Percentiles rank a stretch among this genome's conserved stretches.
These are phyloP conservation scores for Akanthomyces uredinophilus DNA, from an alignment of 2,329 filamentous ascomycete species.

Conservation along the genomic window DNA sequence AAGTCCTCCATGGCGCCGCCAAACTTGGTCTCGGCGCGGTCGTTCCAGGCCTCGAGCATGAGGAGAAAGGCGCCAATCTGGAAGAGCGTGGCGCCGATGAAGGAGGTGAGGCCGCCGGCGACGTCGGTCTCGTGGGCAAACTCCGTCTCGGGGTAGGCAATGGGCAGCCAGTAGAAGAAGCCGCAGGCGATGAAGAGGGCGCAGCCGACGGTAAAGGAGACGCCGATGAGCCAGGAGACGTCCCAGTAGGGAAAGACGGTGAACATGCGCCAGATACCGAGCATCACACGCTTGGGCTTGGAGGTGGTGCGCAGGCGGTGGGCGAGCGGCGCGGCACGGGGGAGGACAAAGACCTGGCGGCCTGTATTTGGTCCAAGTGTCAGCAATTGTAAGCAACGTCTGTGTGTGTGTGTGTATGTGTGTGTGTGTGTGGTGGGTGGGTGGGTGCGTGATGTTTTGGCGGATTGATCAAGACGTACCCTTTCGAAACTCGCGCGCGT, in stretches of 20 bases:
- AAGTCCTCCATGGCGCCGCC: conserved; percentile 51
- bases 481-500: conserved; percentile 17
- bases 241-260: conserved; percentile 22
- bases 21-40: conserved; percentile 52
- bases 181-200: conserved; percentile 20
- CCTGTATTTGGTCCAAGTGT: neutral
- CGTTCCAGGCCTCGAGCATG: conserved; percentile 56
- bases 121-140: conserved; percentile 46
- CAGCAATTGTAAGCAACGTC: no score
- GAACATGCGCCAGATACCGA: conserved; percentile 19
- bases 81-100: conserved; percentile 57
- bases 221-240: conserved; percentile 19
- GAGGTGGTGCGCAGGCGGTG: conserved; percentile 14
- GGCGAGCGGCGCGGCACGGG: conserved; percentile 16
- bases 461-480: neutral
- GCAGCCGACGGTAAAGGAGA: conserved; percentile 20
- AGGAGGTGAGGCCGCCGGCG: conserved; percentile 50
- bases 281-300: conserved; percentile 10
- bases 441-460: no score
- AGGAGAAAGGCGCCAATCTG: conserved; percentile 51
- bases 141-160: conserved; percentile 43
- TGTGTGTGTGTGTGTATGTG: no score
- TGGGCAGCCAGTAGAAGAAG: conserved; percentile 57
- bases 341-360: conserved; percentile 16
- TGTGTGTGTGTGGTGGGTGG: no score